These are phyloP conservation scores for Solanum lycopersicoides DNA, from an alignment of 257 asterid genomes.

Conservation along the genomic window DNA sequence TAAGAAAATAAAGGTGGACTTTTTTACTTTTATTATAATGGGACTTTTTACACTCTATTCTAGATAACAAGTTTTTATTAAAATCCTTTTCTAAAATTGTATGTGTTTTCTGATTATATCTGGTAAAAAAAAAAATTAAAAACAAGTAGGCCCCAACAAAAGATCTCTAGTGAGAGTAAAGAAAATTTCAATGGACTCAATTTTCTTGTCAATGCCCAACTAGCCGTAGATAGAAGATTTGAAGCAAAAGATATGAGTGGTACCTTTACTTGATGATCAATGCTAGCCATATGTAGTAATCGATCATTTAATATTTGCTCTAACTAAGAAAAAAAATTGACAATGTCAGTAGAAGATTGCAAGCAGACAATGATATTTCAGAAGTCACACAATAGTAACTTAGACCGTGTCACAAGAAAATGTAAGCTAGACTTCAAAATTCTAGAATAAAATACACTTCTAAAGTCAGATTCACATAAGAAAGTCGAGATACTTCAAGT, in stretches of 20 bases:
- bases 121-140: neutral
- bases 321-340: constrained; percentile 37
- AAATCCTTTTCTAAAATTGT: neutral
- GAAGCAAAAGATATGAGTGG: neutral
- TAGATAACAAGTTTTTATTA: neutral
- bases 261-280: constrained; percentile 93
- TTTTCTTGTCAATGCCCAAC: neutral
- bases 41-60: neutral
- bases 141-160: neutral
- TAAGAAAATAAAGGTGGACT: neutral
- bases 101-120: neutral
- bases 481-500: neutral
- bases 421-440: neutral
- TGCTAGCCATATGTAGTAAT: constrained; percentile 54
- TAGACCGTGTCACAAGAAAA: neutral
- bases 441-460: neutral
- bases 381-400: neutral
- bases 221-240: neutral
- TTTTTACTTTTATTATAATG: neutral
- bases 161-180: neutral
- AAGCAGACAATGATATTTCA: neutral
- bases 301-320: constrained; percentile 61
- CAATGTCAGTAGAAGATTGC: constrained; percentile 7
- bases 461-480: neutral
- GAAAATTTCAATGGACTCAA: neutral